Evolutionary conservation across 2,329 filamentous ascomycete species (phyloP), one percentile per base, ranked within the genome.

Genomic region (Colletotrichum simmondsii): DNA sequence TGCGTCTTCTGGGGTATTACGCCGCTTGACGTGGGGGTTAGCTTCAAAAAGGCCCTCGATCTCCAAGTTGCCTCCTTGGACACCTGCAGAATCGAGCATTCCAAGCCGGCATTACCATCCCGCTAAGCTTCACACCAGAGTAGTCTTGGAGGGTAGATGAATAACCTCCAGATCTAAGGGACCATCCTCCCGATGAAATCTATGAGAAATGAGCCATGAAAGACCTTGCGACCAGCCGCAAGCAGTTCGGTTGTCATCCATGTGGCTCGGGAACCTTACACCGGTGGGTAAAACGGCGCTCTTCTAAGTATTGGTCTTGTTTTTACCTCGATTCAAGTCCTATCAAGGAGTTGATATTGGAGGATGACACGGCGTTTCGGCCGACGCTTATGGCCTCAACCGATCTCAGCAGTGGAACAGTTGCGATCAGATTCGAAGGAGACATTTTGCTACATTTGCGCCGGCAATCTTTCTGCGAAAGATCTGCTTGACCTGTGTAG

Each of bases 1-100:
- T 57, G 22, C 30, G 53, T 67, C 58, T 46, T 71, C 56, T 56
- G 56, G 68, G 68, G 57, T 49, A 42, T 42, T 19, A 71, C 32
- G 49, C 56, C 35, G 24, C 56, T 28, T 26, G 68, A 60, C 54
- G 68, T 71, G 68, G 68, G 63, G 64, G 68, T 62, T 71, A 71
- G 68, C 68, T 49, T 49, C 57, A 52, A 32, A 26, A 26, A 19
- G 46, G 12, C 14, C 63, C 63, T 35, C 24, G 35, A 53, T n/a
- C 28, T 53, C 30, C 46, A n/a, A 35, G 35, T 28, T n/a, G 12
- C 37, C 35, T 42, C 65, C 24, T 46, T 53, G 26, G n/a, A 26
- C 12, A 46, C 14, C 28, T 59, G 54, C 56, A 65, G 37, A 35
- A 16, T 49, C 42, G 42, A 49, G 42, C 42, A 49, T n/a, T 49